Base-by-base conservation (phyloP, 768 basidiomycete genomes). In the Podaxis sp. region DNA sequence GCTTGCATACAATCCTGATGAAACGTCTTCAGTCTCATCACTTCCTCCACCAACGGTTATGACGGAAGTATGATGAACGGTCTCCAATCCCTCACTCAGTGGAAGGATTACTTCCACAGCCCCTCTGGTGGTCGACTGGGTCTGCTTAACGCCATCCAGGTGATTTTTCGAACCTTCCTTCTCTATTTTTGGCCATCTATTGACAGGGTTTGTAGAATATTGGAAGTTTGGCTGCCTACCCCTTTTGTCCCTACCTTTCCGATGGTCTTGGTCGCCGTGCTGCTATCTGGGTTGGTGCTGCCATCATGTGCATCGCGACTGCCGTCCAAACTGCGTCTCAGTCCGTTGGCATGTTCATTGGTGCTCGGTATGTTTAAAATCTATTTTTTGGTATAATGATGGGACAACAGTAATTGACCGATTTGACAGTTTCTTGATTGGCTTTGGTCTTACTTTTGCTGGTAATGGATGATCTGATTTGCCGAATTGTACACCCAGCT, bases 51-150 rank as follows among this genome's bases (percentile, higher is more conserved):
- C 51, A 88, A 85, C 69, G 89, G 89, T 55, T 90, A 86, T 68
- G 89, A 90, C 67, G 87, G 87, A 62, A 85, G 83, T 70, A 84
- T 90, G 83, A 88, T 90, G 88, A 90, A 91, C 72, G 87, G 87
- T 70, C 77, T 92, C 44, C 90, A 92, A 72, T 82, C 82, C 50
- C 76, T 91, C 61, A 57, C 67, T 16, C 82, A 86, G 64, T 92
- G 90, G 90, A 71, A 77, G 50, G 50, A 62, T 6, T 87, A 83
- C 67, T 91, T 92, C 71, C 62, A 76, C 58, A n/a, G 75, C 56
- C 90, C 90, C 13, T 72, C 75, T 16, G 80, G 82, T 46, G 76
- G 81, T 36, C 84, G 73, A 65, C 78, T 90, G 32, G 87, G 89
- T 69, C 72, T 90, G 16, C 78, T 90, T 53, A 89, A 88, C 66